Percentiles rank a stretch among this genome's conserved stretches.
phyloP scores from a whole-genome alignment of 2,329 filamentous ascomycete species.

The Pestalotiopsis sp. region DNA sequence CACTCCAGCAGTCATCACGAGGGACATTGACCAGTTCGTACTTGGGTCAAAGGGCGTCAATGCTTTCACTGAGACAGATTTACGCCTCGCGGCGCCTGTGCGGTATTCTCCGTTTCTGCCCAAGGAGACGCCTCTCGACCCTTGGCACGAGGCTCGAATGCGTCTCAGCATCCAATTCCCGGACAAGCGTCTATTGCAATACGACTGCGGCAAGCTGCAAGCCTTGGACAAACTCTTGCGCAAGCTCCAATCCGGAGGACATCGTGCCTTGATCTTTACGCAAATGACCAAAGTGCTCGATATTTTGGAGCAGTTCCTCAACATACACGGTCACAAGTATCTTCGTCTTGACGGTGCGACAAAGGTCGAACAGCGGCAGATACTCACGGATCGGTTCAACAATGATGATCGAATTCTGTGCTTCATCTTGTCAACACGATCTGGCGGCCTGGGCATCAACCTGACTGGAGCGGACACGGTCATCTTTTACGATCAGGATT shows the following conservation, averaged over 20 bases:
- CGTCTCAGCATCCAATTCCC: constrained; percentile 94
- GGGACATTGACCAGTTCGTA: constrained; percentile 71
- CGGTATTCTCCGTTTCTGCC: constrained; percentile 60
- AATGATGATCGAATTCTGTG: constrained; percentile 88
- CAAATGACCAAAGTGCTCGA: constrained; percentile 99
- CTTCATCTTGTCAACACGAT: constrained; percentile 94
- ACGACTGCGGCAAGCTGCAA: constrained; percentile 96
- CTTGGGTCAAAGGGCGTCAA: constrained; percentile 64
- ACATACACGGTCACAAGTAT: constrained; percentile 97
- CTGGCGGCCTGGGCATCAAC: constrained; percentile 94
- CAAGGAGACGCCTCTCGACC: constrained; percentile 65
- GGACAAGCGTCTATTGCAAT: constrained; percentile 93
- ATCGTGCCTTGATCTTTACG: constrained; percentile 96
- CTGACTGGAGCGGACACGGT: constrained; percentile 95
- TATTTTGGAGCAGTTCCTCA: constrained; percentile 95
- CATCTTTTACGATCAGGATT: constrained; percentile 98
- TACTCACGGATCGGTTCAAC: constrained; percentile 96
- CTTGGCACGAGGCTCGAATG: constrained; percentile 93
- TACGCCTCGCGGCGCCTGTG: constrained; percentile 59
- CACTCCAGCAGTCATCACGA: constrained; percentile 84
- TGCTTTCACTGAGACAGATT: constrained; percentile 56
- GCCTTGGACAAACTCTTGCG: constrained; percentile 84
- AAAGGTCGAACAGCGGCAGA: constrained; percentile 92
- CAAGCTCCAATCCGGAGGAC: constrained; percentile 83
- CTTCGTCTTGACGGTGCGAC: constrained; percentile 95